Base-by-base conservation (phyloP, 1,284 basidiomycete genomes). In the Ceratobasidium papillatum region DNA sequence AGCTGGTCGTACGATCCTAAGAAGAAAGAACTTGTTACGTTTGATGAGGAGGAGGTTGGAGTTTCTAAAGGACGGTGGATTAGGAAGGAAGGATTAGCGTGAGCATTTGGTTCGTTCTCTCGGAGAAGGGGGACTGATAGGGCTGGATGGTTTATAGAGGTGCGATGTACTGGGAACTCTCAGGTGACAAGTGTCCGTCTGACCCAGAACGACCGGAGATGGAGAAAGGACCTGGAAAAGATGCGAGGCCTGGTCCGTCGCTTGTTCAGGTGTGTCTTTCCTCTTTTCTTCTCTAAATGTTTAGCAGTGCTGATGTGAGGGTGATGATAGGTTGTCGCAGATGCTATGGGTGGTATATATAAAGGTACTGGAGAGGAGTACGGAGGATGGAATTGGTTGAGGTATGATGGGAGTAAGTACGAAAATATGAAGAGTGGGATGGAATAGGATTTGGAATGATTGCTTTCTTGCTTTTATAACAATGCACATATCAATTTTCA, bases 41-140 rank as follows among this genome's bases (percentile, higher is more conserved):
- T 88, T 80, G 94, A 96, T 79, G 88, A 85, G 43, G 92, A 92
- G 74, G 83, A 87, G 45, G 86, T 92, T 1, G 93, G 86, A 1
- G 79, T 82, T 72, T 86, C 86, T 86, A 95, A 95, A 82, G 92
- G 91, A 19, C 85, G 87, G 75, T 95, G 90, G 85, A 95, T 96
- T 78, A 84, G 82, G 77, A 83, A 87, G 58, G 86, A 91, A 80
- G 87, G 89, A 0, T 82, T 95, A 17, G 90, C 89, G 1, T 94
- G 93, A 3, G 91, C 90, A 76, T 94, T 95, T 93, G 94, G 45
- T 11, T 45, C 41, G 80, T 51, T 8, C 27, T 25, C 4, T 36
- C 45, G 25, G 3, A 5, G 17, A 51, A 1, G 19, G n/a, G n/a
- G n/a, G n/a, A 51, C n/a, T 25, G 22, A 19, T 25, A 19, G 3